Evolutionary conservation across 306 rosid genomes (phyloP).

Genomic region (Ammopiptanthus mongolicus): DNA sequence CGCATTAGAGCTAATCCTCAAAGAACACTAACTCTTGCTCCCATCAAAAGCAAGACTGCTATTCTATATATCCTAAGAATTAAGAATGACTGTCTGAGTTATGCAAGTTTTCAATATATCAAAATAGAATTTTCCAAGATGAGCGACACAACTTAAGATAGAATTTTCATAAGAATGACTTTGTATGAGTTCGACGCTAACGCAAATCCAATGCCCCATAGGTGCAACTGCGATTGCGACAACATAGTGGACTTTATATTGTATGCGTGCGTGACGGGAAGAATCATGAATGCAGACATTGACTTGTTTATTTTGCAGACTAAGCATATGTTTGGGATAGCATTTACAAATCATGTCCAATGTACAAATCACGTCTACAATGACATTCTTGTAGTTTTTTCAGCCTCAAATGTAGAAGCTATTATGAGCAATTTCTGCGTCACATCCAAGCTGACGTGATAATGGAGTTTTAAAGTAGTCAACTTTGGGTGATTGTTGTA

Average conservation of each 20-base stretch:
- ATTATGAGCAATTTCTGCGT: no score
- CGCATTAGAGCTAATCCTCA: background rate
- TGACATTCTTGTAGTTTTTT: no score
- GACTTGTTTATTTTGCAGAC: background rate
- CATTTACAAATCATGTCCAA: no score
- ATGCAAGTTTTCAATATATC: background rate
- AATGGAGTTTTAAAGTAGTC: background rate
- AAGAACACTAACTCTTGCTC: background rate
- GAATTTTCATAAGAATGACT: no score
- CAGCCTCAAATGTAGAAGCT: no score
- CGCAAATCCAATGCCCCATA: no score
- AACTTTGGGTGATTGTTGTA: background rate
- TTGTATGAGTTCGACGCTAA: no score
- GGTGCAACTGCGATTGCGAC: background rate
- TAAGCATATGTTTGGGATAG: no score
- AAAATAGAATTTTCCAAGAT: background rate
- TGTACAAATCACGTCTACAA: no score
- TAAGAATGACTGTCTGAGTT: background rate
- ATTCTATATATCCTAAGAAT: background rate
- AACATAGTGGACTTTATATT: background rate
- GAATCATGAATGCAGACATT: background rate
- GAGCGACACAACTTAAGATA: background rate
- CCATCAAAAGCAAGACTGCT: background rate
- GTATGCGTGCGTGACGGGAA: background rate
- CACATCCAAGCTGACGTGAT: no score